A percentile compares a stretch with the other conserved stretches of the same genome.
These are phyloP conservation scores for Neodidymelliopsis sp. DNA, from an alignment of 2,329 filamentous ascomycete species.

Conservation along the genomic window DNA sequence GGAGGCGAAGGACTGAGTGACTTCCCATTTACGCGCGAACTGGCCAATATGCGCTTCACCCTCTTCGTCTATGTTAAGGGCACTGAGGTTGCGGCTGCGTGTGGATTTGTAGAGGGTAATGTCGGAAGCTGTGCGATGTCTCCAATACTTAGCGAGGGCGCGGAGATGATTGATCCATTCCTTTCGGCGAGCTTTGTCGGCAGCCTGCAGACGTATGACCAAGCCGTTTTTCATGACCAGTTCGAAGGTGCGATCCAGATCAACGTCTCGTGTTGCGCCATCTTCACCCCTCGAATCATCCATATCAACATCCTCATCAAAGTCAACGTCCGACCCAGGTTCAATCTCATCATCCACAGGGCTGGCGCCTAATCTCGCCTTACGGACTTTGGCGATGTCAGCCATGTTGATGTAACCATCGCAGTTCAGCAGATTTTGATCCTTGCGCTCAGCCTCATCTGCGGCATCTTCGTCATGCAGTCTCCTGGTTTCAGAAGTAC, in stretches of 20 bases:
- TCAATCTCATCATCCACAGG: constrained; percentile 62
- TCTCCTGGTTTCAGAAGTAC: constrained; percentile 55
- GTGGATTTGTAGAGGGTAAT: constrained; percentile 64
- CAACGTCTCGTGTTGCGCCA: constrained; percentile 60
- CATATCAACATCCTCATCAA: constrained; percentile 54
- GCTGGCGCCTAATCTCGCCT: constrained; percentile 59
- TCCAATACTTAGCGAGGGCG: constrained; percentile 68
- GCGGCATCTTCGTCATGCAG: constrained; percentile 65
- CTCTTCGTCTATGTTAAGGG: constrained; percentile 70
- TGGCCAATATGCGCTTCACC: constrained; percentile 71
- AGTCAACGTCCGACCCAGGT: constrained; percentile 63
- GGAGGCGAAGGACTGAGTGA: constrained; percentile 68
- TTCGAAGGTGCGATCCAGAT: constrained; percentile 67
- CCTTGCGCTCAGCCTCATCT: constrained; percentile 65
- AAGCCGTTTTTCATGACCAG: constrained; percentile 68
- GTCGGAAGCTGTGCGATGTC: constrained; percentile 62
- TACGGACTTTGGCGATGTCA: constrained; percentile 64
- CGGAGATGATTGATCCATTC: constrained; percentile 69
- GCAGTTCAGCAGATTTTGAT: constrained; percentile 64
- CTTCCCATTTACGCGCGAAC: constrained; percentile 73
- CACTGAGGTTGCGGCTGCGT: constrained; percentile 64
- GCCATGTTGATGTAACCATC: constrained; percentile 71
- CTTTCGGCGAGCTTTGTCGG: constrained; percentile 63
- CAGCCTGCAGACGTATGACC: constrained; percentile 66
- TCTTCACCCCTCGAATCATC: constrained; percentile 59